Conservation (phyloP, 2,329 filamentous ascomycete species). For the Metarhizium humberi region DNA sequence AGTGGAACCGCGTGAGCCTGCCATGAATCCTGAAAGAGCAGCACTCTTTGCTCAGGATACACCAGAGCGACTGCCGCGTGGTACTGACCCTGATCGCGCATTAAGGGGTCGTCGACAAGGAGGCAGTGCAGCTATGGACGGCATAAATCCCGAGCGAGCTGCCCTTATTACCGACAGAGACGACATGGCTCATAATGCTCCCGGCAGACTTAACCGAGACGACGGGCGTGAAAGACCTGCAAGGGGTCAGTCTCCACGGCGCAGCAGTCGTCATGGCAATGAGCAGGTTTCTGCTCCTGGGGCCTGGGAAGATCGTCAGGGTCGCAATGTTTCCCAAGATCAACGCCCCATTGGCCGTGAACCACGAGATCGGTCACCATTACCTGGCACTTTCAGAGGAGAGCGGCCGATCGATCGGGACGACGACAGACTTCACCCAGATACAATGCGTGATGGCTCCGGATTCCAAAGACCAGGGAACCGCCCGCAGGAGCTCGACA, state of each 20-base stretch:
- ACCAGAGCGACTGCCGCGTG: constrained; percentile 16
- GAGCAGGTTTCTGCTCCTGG: constrained; percentile 23
- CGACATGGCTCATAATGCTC: constrained; percentile 18
- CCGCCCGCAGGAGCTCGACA: constrained; percentile 37
- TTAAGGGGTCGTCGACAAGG: constrained; percentile 18
- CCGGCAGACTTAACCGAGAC: constrained; percentile 31
- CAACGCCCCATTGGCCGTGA: constrained; percentile 21
- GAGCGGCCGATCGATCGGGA: constrained; percentile 32
- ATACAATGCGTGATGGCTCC: constrained; percentile 31
- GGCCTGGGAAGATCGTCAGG: constrained; percentile 36
- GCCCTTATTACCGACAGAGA: constrained; percentile 31
- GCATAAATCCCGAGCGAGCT: constrained; percentile 39
- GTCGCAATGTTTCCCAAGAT: constrained; percentile 30
- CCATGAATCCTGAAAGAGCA: constrained; percentile 47
- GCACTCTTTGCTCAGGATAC: constrained; percentile 34
- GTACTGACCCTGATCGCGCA: constrained; percentile 19
- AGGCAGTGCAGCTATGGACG: constrained; percentile 20
- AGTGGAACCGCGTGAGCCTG: constrained; percentile 29
- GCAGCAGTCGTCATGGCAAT: constrained; percentile 22
- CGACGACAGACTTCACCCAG: constrained; percentile 15
- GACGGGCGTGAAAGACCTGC: constrained; percentile 32
- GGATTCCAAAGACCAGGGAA: constrained; percentile 26
- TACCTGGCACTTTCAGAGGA: constrained; percentile 17
- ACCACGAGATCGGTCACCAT: constrained; percentile 22
- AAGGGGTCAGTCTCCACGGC: constrained; percentile 40